A percentile compares a stretch with the other conserved stretches of the same genome.
phyloP scores from a whole-genome alignment of 768 basidiomycete species.

The Boletus rubropictus region DNA sequence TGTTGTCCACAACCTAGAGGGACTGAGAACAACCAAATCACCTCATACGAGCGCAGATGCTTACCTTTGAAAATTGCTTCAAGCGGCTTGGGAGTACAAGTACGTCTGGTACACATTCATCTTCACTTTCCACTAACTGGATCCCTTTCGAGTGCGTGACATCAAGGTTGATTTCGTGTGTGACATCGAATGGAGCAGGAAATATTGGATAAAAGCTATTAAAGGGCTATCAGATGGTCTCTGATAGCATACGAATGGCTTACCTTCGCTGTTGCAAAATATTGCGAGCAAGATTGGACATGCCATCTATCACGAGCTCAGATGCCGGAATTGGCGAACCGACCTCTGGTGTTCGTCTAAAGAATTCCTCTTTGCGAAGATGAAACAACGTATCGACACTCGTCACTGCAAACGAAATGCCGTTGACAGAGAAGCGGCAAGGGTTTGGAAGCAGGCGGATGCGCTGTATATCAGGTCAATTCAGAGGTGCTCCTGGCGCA shows the following conservation, averaged over 20 bases:
- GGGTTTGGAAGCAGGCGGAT: slow-evolving; percentile 85
- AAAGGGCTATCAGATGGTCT: neutral
- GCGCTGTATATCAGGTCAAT: slow-evolving; percentile 41
- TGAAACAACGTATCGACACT: slow-evolving; percentile 89
- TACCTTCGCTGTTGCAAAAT: slow-evolving; percentile 85
- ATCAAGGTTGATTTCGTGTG: slow-evolving; percentile 84
- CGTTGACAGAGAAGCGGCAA: slow-evolving; percentile 78
- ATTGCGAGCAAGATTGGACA: slow-evolving; percentile 75
- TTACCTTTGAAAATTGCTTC: slow-evolving; percentile 85
- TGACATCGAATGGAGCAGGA: slow-evolving; percentile 70
- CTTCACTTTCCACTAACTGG: slow-evolving; percentile 26
- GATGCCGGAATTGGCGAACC: slow-evolving; percentile 42
- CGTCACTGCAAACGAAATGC: slow-evolving; percentile 69
- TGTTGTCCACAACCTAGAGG: slow-evolving; percentile 66
- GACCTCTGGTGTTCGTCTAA: slow-evolving; percentile 60
- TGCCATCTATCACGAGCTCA: slow-evolving; percentile 56
- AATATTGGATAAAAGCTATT: slow-evolving; percentile 92
- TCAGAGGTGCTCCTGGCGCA: neutral
- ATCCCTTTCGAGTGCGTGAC: slow-evolving; percentile 66
- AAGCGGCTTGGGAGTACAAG: slow-evolving; percentile 83
- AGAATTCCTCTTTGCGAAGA: slow-evolving; percentile 75
- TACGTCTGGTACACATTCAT: slow-evolving; percentile 68
- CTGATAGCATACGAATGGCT: neutral
- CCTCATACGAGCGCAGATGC: slow-evolving; percentile 8
- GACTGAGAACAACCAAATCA: neutral